These are phyloP conservation scores for Bimuria novae-zelandiae DNA, from an alignment of 2,329 filamentous ascomycete species.

Conservation along the genomic window DNA sequence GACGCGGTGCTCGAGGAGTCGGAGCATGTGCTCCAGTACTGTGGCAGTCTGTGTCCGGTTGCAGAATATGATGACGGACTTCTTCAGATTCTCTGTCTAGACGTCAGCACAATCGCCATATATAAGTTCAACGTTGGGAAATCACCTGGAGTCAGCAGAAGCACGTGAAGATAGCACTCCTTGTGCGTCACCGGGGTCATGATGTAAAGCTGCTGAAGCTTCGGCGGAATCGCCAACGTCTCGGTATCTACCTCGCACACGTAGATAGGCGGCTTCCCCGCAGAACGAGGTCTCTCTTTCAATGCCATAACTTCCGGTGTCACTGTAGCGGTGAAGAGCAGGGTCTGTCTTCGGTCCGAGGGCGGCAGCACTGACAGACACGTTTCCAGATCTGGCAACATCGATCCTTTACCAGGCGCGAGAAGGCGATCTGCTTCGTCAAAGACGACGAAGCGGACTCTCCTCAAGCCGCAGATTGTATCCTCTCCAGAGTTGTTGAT, in stretches of 20 bases:
- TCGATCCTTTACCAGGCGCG: conserved; percentile 74
- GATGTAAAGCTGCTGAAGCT: conserved; percentile 81
- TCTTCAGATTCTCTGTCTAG: conserved; percentile 69
- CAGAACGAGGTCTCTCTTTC: conserved; percentile 75
- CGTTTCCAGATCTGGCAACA: conserved; percentile 92
- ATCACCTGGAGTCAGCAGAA: conserved; percentile 68
- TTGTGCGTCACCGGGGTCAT: conserved; percentile 90
- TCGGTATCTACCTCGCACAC: conserved; percentile 84
- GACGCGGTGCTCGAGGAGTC: conserved; percentile 84
- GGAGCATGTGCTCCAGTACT: conserved; percentile 84
- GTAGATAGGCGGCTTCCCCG: conserved; percentile 76
- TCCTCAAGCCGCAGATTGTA: conserved; percentile 78
- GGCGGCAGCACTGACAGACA: conserved; percentile 83
- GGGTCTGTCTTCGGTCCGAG: conserved; percentile 79
- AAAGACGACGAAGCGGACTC: conserved; percentile 84
- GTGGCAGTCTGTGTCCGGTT: conserved; percentile 90
- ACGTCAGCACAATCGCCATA: too few species aligned
- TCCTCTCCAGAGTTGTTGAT: conserved; percentile 90
- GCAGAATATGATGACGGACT: conserved; percentile 89
- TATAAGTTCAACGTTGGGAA: too few species aligned
- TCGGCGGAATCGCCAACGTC: conserved; percentile 75
- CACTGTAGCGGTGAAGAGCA: conserved; percentile 94
- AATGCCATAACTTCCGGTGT: conserved; percentile 89
- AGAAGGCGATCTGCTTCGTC: conserved; percentile 95
- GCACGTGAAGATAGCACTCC: conserved; percentile 90